Percentiles rank a stretch among this genome's conserved stretches.
Conservation (phyloP, 805 yeast species). For the Phaffomyces antillensis region DNA sequence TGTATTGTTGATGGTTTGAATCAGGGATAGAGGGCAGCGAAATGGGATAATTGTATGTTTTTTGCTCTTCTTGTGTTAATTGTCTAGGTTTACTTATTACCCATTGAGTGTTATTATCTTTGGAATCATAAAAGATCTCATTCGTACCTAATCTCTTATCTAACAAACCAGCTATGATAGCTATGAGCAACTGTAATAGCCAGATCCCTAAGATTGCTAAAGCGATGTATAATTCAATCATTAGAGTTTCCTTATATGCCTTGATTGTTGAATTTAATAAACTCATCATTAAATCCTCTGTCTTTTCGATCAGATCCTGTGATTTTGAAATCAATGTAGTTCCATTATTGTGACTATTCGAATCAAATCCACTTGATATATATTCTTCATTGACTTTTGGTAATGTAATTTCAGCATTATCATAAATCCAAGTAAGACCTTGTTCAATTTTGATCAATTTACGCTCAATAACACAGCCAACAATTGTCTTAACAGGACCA, state of each 20-base stretch:
- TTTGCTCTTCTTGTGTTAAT: constrained; percentile 12
- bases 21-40: constrained; percentile 5
- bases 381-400: constrained; percentile 42
- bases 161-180: constrained; percentile 14
- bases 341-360: constrained; percentile 3
- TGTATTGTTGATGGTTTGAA: too few relatives aligned
- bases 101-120: background rate
- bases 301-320: constrained; percentile 11
- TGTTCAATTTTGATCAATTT: constrained; percentile 59
- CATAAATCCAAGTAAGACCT: constrained; percentile 75
- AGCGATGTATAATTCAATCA: constrained; percentile 42
- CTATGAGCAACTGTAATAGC: constrained; percentile 39
- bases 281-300: constrained; percentile 20
- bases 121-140: background rate
- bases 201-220: constrained; percentile 39
- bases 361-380: constrained; percentile 17
- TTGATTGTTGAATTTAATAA: constrained; percentile 25
- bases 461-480: constrained; percentile 72
- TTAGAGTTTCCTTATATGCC: constrained; percentile 30
- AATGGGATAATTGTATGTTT: constrained; percentile 17
- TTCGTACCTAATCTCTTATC: constrained; percentile 1
- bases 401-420: constrained; percentile 49
- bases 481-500: constrained; percentile 54
- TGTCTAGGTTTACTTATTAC: constrained; percentile 16
- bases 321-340: constrained; percentile 1